phyloP scores from a whole-genome alignment of 1,284 basidiomycete genomes.

The Irpex rosettiformis region DNA sequence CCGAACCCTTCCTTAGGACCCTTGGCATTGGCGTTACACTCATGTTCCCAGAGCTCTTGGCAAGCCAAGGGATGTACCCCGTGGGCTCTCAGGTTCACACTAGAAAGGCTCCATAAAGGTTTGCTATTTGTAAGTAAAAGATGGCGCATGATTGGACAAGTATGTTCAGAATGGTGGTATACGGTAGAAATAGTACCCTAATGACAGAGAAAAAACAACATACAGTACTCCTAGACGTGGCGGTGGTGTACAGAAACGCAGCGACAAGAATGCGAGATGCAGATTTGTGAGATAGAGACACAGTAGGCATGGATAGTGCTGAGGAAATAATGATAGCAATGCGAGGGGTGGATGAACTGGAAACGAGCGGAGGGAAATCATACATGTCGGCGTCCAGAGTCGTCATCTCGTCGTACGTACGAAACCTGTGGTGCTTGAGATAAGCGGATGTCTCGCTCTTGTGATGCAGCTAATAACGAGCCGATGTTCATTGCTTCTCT shows the following conservation, averaged over 20 bases:
- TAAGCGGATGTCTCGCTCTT: background rate
- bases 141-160: too few species aligned
- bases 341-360: background rate
- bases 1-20: background rate
- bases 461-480: constrained; percentile 43
- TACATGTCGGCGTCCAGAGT: background rate
- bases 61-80: too few species aligned
- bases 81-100: too few species aligned
- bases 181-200: background rate
- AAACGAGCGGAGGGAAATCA: background rate
- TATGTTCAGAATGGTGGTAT: background rate
- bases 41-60: background rate
- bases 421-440: background rate
- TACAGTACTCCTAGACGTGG: background rate
- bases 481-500: constrained; percentile 33
- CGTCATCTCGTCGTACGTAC: constrained; percentile 1
- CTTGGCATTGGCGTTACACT: background rate
- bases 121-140: too few species aligned
- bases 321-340: constrained; percentile 1
- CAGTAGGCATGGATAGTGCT: background rate
- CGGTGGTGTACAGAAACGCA: background rate
- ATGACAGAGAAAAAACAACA: background rate
- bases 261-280: background rate
- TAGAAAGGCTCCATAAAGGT: too few species aligned
- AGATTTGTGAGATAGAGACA: background rate